Percentiles rank a stretch among this genome's conserved stretches.
These are phyloP conservation scores for Trifolium repens DNA, from an alignment of 306 rosid species.

Conservation along the genomic window DNA sequence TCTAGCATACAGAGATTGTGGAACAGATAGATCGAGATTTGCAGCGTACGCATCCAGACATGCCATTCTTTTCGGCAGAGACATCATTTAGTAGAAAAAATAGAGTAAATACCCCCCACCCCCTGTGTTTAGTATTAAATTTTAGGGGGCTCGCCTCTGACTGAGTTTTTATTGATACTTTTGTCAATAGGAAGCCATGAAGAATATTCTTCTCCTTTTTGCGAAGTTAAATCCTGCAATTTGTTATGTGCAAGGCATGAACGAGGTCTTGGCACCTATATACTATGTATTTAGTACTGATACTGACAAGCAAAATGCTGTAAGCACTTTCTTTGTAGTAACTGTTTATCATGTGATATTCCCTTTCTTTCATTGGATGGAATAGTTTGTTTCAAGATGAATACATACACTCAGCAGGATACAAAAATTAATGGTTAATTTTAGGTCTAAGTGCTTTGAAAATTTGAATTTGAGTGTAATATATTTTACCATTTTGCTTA, in stretches of 20 bases:
- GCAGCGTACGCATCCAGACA: conserved; percentile 78
- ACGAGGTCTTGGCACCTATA: conserved; percentile 88
- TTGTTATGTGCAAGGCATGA: conserved; percentile 90
- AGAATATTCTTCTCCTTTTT: conserved; percentile 74
- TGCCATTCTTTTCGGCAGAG: conserved; percentile 75
- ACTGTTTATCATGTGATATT: conserved; percentile 21
- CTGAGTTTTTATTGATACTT: conserved; percentile 20
- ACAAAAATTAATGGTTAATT: conserved; percentile 18
- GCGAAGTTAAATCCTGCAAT: conserved; percentile 82
- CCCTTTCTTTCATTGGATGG: conserved; percentile 13
- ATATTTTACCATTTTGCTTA: conserved; percentile 11
- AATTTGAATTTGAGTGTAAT: neutral
- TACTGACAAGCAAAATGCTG: conserved; percentile 63
- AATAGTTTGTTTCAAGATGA: conserved; percentile 1
- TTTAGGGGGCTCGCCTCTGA: conserved; percentile 12
- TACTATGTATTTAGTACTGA: conserved; percentile 70
- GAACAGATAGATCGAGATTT: conserved; percentile 88
- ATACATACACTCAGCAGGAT: neutral
- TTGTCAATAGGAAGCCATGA: conserved; percentile 76
- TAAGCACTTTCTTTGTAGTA: conserved; percentile 52
- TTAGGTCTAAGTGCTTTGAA: conserved; percentile 14
- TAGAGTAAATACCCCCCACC: conserved; percentile 53
- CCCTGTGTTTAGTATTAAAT: neutral
- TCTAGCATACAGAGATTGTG: conserved; percentile 68
- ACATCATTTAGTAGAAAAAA: conserved; percentile 64